These are phyloP conservation scores for Serendipita vermifera DNA, from an alignment of 768 basidiomycete species.

Conservation along the genomic window DNA sequence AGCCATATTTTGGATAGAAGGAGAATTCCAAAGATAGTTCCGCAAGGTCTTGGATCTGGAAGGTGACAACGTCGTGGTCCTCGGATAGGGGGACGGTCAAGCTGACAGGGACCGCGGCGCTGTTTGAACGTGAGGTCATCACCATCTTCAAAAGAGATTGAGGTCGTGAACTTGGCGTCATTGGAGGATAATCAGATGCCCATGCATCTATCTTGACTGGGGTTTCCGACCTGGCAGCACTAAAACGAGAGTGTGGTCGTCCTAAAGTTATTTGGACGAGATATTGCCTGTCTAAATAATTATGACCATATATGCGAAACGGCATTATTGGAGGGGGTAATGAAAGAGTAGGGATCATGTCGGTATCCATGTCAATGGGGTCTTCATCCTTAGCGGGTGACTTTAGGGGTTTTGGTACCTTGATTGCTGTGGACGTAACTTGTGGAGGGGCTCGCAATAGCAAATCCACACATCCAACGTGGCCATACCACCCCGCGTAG, in stretches of 20 bases:
- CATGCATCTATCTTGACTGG: background rate
- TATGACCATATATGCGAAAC: slow-evolving; percentile 93
- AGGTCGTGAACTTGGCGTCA: slow-evolving; percentile 38
- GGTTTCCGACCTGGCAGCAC: background rate
- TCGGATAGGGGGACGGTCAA: slow-evolving; percentile 74
- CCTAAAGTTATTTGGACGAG: slow-evolving; percentile 82
- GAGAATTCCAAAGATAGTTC: slow-evolving; percentile 80
- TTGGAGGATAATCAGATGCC: background rate
- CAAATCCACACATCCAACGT: slow-evolving; percentile 50
- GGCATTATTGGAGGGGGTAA: slow-evolving; percentile 98
- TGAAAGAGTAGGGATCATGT: slow-evolving; percentile 86
- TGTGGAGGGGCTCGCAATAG: slow-evolving; percentile 31
- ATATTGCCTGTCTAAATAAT: slow-evolving; percentile 75
- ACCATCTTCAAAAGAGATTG: slow-evolving; percentile 60
- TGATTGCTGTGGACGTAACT: slow-evolving; percentile 18
- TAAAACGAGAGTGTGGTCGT: slow-evolving; percentile 47
- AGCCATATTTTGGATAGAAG: slow-evolving; percentile 93
- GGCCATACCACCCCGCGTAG: slow-evolving; percentile 95
- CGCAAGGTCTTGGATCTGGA: slow-evolving; percentile 68
- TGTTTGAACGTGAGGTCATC: slow-evolving; percentile 77
- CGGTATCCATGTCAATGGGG: slow-evolving; percentile 50
- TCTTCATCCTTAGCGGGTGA: slow-evolving; percentile 17
- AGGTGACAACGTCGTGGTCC: slow-evolving; percentile 58
- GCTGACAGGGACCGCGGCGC: slow-evolving; percentile 78
- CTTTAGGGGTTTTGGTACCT: slow-evolving; percentile 13